Evolutionary conservation across 2,329 filamentous ascomycete genomes (phyloP).

Genomic region (Paraconiothyrium brasiliense): DNA sequence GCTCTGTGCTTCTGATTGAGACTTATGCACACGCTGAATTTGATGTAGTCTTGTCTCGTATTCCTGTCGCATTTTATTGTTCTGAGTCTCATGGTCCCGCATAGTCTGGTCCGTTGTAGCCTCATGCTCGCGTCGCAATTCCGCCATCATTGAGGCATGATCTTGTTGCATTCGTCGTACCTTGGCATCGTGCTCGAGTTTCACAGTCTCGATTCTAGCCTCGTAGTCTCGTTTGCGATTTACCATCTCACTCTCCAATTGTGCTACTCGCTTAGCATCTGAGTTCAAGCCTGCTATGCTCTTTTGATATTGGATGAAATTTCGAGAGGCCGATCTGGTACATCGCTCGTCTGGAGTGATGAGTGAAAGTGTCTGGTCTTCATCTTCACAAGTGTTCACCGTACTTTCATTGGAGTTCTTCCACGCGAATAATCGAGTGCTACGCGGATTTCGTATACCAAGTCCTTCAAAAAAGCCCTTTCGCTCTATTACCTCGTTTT

Average conservation of each 20-base stretch:
- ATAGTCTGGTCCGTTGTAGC: not conserved
- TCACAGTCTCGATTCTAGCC: not conserved
- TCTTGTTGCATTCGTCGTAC: not conserved
- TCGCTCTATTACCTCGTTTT: not conserved
- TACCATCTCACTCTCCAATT: not conserved
- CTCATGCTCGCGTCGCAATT: slow-evolving; percentile 1
- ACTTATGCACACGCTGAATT: not conserved
- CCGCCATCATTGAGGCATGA: not conserved
- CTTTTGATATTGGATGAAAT: not conserved
- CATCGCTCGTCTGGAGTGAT: not conserved
- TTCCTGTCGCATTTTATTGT: not conserved
- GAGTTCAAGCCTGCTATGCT: not conserved
- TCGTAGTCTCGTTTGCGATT: not conserved
- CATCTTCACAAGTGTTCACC: not conserved
- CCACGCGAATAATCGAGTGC: not conserved
- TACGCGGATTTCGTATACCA: not conserved
- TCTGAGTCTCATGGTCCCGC: not conserved
- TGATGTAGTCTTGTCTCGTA: slow-evolving; percentile 8
- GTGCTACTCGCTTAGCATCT: not conserved
- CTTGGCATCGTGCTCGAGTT: slow-evolving; percentile 1
- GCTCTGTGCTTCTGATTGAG: not conserved
- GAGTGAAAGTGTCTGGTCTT: not conserved
- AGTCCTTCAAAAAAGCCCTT: not conserved
- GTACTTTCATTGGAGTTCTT: not conserved
- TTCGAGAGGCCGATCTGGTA: not conserved